phyloP scores from a whole-genome alignment of 2,329 filamentous ascomycete genomes.

The Helotiales sp. region DNA sequence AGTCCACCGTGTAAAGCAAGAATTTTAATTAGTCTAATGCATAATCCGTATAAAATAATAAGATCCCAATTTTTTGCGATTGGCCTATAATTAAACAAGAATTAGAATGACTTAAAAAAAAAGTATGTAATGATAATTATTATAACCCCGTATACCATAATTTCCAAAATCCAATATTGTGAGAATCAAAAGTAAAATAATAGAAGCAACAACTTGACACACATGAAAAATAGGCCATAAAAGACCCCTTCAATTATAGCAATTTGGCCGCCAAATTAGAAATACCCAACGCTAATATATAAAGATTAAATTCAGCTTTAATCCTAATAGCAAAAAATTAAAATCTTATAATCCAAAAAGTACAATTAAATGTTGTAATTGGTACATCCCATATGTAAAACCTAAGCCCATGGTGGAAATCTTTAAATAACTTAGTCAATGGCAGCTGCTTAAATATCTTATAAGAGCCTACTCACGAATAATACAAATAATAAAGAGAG shows the following conservation, averaged over 20 bases:
- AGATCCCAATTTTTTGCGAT: not conserved
- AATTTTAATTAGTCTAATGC: no score
- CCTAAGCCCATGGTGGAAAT: not conserved
- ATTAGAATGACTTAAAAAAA: not conserved
- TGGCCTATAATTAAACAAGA: not conserved
- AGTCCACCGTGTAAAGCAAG: not conserved
- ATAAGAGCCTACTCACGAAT: not conserved
- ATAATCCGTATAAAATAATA: not conserved
- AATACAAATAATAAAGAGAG: not conserved
- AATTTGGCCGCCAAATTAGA: not conserved
- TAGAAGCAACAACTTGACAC: not conserved
- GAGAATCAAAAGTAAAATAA: not conserved
- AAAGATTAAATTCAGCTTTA: not conserved
- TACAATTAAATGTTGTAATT: not conserved
- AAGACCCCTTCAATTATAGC: not conserved
- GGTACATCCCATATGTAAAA: not conserved
- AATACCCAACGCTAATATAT: not conserved
- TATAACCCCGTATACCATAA: not conserved
- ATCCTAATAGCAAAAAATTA: not conserved
- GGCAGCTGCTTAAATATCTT: not conserved
- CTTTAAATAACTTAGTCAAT: not conserved
- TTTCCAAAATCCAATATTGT: not conserved
- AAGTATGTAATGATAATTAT: not conserved
- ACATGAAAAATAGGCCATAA: not conserved
- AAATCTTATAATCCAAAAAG: not conserved